Evolutionary conservation across 2,329 filamentous ascomycete species (phyloP).

Genomic region (Colletotrichum sp.): DNA sequence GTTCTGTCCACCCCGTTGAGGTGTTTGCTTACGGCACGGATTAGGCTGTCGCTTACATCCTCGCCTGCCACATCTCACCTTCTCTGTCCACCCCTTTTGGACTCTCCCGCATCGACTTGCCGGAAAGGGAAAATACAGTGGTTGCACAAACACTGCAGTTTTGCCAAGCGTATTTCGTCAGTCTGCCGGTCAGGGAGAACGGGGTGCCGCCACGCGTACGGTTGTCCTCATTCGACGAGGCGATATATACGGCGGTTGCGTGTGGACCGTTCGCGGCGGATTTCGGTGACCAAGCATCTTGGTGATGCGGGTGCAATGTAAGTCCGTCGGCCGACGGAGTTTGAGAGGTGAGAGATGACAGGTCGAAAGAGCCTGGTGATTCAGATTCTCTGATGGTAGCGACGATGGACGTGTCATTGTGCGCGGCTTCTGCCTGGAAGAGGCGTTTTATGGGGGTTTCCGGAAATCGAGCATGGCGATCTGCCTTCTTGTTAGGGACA

Average conservation of each 20-base stretch:
- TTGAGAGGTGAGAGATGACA: background rate
- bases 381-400: background rate
- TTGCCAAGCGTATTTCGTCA: background rate
- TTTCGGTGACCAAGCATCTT: background rate
- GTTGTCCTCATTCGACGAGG: background rate
- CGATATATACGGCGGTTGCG: background rate
- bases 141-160: background rate
- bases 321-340: background rate
- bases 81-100: background rate
- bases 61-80: background rate
- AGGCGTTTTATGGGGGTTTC: background rate
- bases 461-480: background rate
- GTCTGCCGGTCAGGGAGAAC: background rate
- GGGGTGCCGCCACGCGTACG: background rate
- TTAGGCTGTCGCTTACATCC: background rate
- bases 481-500: background rate
- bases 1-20: background rate
- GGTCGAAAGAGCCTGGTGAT: background rate
- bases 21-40: background rate
- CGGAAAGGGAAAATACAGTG: background rate
- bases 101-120: background rate
- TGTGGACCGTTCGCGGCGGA: background rate
- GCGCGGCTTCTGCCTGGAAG: background rate
- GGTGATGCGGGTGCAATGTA: background rate
- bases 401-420: background rate